Percentiles rank a stretch among this genome's conserved stretches.
phyloP scores from a whole-genome alignment of 2,329 filamentous ascomycete genomes.

The Fusarium subglutinans region DNA sequence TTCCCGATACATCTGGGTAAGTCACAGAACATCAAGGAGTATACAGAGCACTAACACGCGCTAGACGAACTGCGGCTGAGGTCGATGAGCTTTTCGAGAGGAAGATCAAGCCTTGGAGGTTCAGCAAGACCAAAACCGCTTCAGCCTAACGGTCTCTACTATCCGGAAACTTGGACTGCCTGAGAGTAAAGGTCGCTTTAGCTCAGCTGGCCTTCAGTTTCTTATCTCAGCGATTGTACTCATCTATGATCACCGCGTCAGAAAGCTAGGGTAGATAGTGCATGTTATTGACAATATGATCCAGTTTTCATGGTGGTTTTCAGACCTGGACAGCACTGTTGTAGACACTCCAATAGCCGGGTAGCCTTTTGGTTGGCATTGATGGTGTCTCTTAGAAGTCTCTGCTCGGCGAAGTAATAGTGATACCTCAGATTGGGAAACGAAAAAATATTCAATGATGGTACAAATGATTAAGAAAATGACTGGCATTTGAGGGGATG shows the following conservation, averaged over 20 bases:
- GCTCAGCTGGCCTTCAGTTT: neutral
- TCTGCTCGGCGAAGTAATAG: neutral
- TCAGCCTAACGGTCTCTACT: neutral
- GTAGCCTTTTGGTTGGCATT: neutral
- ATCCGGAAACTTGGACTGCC: neutral
- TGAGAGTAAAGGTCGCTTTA: neutral
- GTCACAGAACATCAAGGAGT: neutral
- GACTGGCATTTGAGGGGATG: neutral
- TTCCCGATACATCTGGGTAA: conserved; percentile 43
- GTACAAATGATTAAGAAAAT: neutral
- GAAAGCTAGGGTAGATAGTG: neutral
- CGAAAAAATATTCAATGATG: rapidly evolving
- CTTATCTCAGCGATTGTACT: neutral
- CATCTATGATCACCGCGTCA: rapidly evolving
- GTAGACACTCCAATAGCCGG: neutral
- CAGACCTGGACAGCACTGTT: neutral
- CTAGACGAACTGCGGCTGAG: neutral
- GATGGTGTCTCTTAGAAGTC: neutral
- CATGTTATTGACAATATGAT: neutral
- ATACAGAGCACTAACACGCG: neutral
- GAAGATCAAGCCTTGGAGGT: neutral
- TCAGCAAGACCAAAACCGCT: neutral
- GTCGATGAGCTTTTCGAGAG: neutral
- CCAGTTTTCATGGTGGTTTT: too few species aligned
- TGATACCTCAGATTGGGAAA: neutral